Percentiles rank a stretch among this genome's conserved stretches.
These are phyloP conservation scores for Phlegmacium glaucopus DNA, from an alignment of 768 basidiomycete species.

Conservation along the genomic window DNA sequence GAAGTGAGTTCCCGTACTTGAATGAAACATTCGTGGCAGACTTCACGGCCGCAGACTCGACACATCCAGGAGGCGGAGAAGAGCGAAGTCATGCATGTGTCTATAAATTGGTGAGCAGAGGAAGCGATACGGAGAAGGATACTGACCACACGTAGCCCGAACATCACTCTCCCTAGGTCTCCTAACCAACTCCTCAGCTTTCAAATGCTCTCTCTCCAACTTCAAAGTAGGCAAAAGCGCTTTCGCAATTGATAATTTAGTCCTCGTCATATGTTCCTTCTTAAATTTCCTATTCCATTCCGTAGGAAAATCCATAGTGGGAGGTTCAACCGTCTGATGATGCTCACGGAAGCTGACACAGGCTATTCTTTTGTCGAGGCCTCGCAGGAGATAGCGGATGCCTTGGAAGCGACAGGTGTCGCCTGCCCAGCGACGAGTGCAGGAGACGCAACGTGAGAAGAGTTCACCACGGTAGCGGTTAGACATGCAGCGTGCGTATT, in stretches of 20 bases:
- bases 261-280: constrained; percentile 45
- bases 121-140: constrained; percentile 1
- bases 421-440: constrained; percentile 83
- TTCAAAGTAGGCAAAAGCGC: constrained; percentile 66
- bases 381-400: constrained; percentile 76
- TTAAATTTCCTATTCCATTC: constrained; percentile 64
- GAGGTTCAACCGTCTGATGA: constrained; percentile 47
- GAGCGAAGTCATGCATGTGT: constrained; percentile 92
- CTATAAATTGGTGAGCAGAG: constrained; percentile 35
- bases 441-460: constrained; percentile 80
- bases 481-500: constrained; percentile 83
- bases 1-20: constrained; percentile 64
- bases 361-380: constrained; percentile 51
- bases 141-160: constrained; percentile 80
- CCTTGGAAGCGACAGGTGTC: constrained; percentile 86
- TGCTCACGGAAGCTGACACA: constrained; percentile 71
- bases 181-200: constrained; percentile 55
- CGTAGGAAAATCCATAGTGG: constrained; percentile 60
- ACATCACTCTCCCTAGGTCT: constrained; percentile 79
- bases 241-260: constrained; percentile 68
- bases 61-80: constrained; percentile 92
- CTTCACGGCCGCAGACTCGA: constrained; percentile 84
- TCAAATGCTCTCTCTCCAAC: constrained; percentile 61
- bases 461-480: constrained; percentile 68
- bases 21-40: constrained; percentile 80